phyloP scores from a whole-genome alignment of 2,329 filamentous ascomycete genomes.

The Ophiostoma sp. region DNA sequence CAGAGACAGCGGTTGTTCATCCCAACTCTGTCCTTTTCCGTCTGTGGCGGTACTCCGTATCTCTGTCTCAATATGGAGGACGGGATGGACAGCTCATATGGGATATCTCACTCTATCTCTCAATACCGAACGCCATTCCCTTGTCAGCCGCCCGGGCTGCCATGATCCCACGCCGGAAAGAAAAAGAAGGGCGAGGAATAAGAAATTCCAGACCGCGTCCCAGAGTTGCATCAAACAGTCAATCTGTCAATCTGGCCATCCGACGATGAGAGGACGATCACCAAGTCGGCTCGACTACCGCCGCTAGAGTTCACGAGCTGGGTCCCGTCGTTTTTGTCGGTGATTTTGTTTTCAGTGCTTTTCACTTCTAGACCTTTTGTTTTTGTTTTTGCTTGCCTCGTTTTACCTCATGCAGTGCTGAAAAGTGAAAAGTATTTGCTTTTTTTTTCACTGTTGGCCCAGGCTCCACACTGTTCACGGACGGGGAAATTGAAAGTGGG shows the following conservation, averaged over 20 bases:
- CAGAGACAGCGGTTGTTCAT: background rate
- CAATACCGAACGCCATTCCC: background rate
- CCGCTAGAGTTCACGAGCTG: background rate
- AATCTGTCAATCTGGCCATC: background rate
- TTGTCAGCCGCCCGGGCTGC: background rate
- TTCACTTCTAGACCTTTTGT: background rate
- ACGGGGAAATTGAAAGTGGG: constrained; percentile 21
- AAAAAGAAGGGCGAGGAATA: background rate
- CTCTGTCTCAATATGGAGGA: background rate
- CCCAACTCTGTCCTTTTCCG: constrained; percentile 11
- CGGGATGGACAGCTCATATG: no score
- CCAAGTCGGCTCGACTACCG: background rate
- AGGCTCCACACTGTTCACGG: constrained; percentile 16
- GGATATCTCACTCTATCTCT: background rate
- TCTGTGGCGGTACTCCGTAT: background rate
- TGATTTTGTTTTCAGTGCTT: background rate
- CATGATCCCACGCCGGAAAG: background rate
- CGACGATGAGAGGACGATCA: background rate
- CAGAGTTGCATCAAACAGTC: background rate
- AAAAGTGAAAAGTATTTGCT: background rate
- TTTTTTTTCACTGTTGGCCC: background rate
- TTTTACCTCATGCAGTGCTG: background rate
- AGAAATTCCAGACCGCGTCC: background rate
- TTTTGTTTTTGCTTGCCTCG: background rate
- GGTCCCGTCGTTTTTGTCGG: background rate